Evolutionary conservation across 495 filamentous ascomycete genomes (phyloP).

Genomic region (Aspergillus funiculosus): DNA sequence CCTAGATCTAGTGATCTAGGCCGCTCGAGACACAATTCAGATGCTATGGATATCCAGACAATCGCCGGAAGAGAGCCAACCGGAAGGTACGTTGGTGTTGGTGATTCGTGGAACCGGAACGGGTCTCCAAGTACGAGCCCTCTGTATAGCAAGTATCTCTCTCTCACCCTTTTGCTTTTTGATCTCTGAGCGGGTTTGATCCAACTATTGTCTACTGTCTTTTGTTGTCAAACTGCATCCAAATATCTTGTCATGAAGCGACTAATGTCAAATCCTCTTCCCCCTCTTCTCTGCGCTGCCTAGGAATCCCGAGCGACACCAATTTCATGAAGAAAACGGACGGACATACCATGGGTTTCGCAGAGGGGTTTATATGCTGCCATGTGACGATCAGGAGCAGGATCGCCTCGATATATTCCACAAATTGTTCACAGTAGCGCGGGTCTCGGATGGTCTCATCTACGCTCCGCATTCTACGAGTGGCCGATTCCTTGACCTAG

Average conservation of each 20-base stretch:
- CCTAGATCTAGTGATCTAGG: constrained; percentile 26
- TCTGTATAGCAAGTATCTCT: constrained; percentile 33
- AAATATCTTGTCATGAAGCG: constrained; percentile 1
- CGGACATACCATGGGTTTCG: constrained; percentile 46
- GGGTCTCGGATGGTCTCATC: constrained; percentile 47
- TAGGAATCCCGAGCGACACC: constrained; percentile 35
- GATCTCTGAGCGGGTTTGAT: background rate
- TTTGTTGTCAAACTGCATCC: background rate
- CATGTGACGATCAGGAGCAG: constrained; percentile 57
- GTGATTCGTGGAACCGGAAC: constrained; percentile 29
- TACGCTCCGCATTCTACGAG: constrained; percentile 48
- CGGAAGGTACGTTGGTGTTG: constrained; percentile 20
- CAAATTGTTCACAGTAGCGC: constrained; percentile 64
- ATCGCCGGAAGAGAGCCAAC: constrained; percentile 35
- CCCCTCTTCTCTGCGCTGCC: background rate
- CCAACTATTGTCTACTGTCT: background rate
- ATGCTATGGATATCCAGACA: constrained; percentile 40
- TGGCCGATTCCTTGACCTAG: constrained; percentile 68
- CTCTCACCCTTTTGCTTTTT: constrained; percentile 10
- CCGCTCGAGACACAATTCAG: constrained; percentile 36
- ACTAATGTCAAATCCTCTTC: constrained; percentile 17
- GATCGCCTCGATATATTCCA: constrained; percentile 77
- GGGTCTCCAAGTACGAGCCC: constrained; percentile 25
- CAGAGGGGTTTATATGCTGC: constrained; percentile 44
- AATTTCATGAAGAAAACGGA: constrained; percentile 41